Conservation (phyloP, 257 asterid species). For the Solanum phureja region DNA sequence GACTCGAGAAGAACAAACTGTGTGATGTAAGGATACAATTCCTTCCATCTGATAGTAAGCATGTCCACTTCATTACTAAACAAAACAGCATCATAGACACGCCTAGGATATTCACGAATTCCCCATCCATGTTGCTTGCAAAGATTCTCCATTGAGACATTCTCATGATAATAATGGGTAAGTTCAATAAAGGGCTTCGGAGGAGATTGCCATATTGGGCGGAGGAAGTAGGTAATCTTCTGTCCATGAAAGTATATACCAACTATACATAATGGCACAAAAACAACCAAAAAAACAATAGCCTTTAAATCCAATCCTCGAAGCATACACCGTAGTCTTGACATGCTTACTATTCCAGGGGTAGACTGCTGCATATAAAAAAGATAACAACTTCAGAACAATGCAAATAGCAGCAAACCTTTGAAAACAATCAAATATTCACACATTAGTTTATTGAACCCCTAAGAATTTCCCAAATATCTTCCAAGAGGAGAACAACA, state of each 20-base stretch:
- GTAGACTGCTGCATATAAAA: constrained; percentile 17
- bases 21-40: constrained; percentile 44
- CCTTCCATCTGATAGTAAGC: constrained; percentile 63
- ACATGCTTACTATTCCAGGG: constrained; percentile 17
- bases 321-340: constrained; percentile 30
- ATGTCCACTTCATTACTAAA: constrained; percentile 68
- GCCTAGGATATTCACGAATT: constrained; percentile 55
- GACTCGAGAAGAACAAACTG: constrained; percentile 62
- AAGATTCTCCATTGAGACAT: constrained; percentile 48
- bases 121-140: constrained; percentile 70
- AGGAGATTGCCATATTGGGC: constrained; percentile 72
- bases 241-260: constrained; percentile 52
- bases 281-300: constrained; percentile 24
- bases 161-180: constrained; percentile 50
- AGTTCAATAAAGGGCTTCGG: constrained; percentile 46
- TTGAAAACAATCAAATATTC: not conserved
- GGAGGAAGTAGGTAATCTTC: constrained; percentile 50
- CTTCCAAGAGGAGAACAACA: not conserved
- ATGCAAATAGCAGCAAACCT: not conserved
- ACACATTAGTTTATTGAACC: not conserved
- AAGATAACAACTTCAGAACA: not conserved
- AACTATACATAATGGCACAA: constrained; percentile 25
- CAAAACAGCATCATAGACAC: constrained; percentile 56
- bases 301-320: constrained; percentile 38
- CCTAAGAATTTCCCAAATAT: not conserved